phyloP scores from a whole-genome alignment of 2,329 filamentous ascomycete species.

The Fusarium armeniacum region DNA sequence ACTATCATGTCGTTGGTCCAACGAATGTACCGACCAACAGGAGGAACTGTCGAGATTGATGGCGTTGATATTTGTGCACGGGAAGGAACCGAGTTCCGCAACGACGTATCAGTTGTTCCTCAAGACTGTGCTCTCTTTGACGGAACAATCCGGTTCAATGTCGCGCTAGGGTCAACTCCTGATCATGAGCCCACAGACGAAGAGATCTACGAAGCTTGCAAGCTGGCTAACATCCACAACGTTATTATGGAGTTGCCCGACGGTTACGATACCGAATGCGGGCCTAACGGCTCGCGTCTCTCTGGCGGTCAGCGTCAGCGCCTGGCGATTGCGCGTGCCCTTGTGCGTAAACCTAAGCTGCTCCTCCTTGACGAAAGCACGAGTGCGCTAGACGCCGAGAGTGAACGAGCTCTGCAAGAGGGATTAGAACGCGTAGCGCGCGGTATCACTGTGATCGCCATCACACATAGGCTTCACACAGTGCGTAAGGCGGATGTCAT shows the following conservation, averaged over 20 bases:
- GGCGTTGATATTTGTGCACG: constrained; percentile 61
- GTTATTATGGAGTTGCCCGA: constrained; percentile 73
- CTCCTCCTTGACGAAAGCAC: constrained; percentile 87
- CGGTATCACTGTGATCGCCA: constrained; percentile 69
- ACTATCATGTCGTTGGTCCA: constrained; percentile 72
- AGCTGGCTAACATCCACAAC: constrained; percentile 78
- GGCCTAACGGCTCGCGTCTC: constrained; percentile 80
- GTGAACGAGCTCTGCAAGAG: constrained; percentile 74
- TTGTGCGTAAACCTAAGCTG: constrained; percentile 78
- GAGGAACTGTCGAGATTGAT: constrained; percentile 61
- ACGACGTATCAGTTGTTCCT: constrained; percentile 68
- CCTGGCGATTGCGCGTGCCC: constrained; percentile 81
- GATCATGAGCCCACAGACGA: constrained; percentile 67
- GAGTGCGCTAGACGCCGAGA: constrained; percentile 80
- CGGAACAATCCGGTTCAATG: constrained; percentile 69
- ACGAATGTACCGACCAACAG: constrained; percentile 62
- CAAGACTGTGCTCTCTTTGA: constrained; percentile 72
- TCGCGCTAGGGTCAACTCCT: constrained; percentile 68
- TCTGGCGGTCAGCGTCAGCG: constrained; percentile 86
- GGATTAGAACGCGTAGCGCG: constrained; percentile 71
- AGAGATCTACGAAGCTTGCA: constrained; percentile 76
- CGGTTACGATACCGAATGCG: constrained; percentile 75
- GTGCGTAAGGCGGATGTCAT: constrained; percentile 71
- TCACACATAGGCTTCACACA: constrained; percentile 70
- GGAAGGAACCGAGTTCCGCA: constrained; percentile 61